These are phyloP conservation scores for Solanum gandarillasii DNA, from an alignment of 257 asterid genomes.

Conservation along the genomic window DNA sequence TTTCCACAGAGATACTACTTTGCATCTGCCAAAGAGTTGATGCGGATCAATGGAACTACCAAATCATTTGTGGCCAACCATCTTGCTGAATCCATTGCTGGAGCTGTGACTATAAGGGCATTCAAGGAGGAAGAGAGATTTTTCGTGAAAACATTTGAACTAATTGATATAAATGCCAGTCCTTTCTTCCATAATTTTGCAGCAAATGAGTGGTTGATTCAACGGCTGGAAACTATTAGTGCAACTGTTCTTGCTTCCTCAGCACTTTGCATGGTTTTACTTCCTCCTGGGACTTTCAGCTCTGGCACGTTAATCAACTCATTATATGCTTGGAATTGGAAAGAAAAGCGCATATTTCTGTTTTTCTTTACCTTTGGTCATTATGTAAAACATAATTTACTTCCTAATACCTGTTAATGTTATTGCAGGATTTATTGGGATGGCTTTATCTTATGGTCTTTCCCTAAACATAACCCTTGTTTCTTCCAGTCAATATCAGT, in stretches of 20 bases:
- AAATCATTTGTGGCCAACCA: conserved; percentile 82
- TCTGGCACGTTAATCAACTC: conserved; percentile 27
- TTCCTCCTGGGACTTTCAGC: background rate
- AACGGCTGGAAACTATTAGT: conserved; percentile 40
- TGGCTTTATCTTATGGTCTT: conserved; percentile 80
- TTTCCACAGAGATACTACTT: conserved; percentile 66
- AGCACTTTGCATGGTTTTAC: conserved; percentile 25
- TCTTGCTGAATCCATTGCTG: conserved; percentile 77
- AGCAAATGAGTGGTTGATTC: conserved; percentile 91
- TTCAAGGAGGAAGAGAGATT: conserved; percentile 65
- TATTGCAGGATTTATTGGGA: conserved; percentile 71
- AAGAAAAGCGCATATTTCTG: conserved; percentile 39
- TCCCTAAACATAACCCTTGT: conserved; percentile 59
- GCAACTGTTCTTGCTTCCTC: conserved; percentile 44
- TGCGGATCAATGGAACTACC: conserved; percentile 72
- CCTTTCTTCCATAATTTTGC: conserved; percentile 61
- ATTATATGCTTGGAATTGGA: conserved; percentile 43
- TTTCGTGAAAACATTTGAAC: conserved; percentile 44
- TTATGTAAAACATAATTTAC: background rate
- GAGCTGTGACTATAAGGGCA: conserved; percentile 68
- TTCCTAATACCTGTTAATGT: background rate
- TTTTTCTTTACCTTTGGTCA: background rate
- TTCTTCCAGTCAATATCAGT: conserved; percentile 59
- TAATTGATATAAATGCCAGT: conserved; percentile 64
- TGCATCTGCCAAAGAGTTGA: conserved; percentile 70